Conservation (phyloP, 1,284 basidiomycete genomes). For the Ganoderma meredithae region DNA sequence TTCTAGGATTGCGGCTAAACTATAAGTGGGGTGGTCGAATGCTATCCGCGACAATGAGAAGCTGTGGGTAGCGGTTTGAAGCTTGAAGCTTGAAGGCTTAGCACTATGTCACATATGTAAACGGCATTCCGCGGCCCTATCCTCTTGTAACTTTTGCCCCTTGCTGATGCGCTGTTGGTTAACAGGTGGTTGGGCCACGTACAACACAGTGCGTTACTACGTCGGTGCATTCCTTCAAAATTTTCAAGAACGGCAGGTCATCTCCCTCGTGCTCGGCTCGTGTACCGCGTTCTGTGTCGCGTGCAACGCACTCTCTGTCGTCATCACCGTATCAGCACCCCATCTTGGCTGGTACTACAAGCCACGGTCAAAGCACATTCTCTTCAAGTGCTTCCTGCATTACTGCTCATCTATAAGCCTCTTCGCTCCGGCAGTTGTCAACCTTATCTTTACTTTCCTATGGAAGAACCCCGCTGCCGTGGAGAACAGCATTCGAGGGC, state of each 20-base stretch:
- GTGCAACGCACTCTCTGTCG: constrained; percentile 54
- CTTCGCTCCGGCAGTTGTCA: constrained; percentile 57
- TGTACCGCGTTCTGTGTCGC: constrained; percentile 64
- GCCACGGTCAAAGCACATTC: constrained; percentile 34
- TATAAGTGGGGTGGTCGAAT: not conserved
- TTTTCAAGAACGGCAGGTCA: constrained; percentile 47
- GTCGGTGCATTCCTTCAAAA: constrained; percentile 55
- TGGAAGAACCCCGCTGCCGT: constrained; percentile 51
- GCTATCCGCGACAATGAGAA: not conserved
- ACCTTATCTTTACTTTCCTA: constrained; percentile 58
- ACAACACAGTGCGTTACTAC: constrained; percentile 69
- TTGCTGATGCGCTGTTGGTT: not conserved
- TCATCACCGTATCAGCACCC: constrained; percentile 52
- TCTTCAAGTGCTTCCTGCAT: constrained; percentile 44
- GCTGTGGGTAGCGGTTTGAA: not conserved
- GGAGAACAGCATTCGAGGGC: constrained; percentile 49
- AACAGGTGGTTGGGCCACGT: constrained; percentile 63
- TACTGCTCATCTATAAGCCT: constrained; percentile 56
- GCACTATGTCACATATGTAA: not conserved
- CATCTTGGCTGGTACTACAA: constrained; percentile 45
- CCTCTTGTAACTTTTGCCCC: not conserved
- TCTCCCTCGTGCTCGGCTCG: constrained; percentile 64
- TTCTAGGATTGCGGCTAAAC: not conserved
- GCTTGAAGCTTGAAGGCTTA: not conserved
- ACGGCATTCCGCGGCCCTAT: not conserved